Percentiles rank a stretch among this genome's conserved stretches.
Evolutionary conservation across 75 land plant species (phyloP).

Genomic region (Sequoia sempervirens): DNA sequence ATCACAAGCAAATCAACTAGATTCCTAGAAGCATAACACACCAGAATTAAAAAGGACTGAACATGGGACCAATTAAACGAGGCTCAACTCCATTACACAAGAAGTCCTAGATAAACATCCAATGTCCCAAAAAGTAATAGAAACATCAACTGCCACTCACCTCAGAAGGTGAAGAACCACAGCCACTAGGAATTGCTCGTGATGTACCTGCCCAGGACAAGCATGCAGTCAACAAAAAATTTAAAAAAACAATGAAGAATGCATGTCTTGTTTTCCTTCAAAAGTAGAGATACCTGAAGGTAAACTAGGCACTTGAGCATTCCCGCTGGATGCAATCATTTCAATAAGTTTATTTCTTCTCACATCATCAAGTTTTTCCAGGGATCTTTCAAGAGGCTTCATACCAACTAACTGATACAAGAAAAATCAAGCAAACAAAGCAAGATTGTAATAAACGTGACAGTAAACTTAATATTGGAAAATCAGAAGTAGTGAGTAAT

Average conservation of each 20-base stretch:
- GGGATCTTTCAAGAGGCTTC: conserved; percentile 42
- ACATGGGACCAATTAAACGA: not conserved
- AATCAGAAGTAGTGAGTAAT: not conserved
- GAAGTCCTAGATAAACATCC: not conserved
- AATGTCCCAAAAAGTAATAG: not conserved
- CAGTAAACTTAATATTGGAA: not conserved
- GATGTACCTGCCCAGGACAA: conserved; percentile 2
- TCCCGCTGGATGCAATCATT: conserved; percentile 32
- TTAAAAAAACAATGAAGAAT: not conserved
- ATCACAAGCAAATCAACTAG: not conserved
- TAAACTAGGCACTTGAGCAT: not conserved
- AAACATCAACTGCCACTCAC: not conserved
- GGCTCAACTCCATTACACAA: not conserved
- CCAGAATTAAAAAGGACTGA: not conserved
- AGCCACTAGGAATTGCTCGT: not conserved
- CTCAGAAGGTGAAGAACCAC: conserved; percentile 9
- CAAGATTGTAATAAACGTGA: not conserved
- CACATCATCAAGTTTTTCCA: conserved; percentile 53
- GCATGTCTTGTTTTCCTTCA: not conserved
- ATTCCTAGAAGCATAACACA: not conserved
- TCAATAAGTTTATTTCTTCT: conserved; percentile 47
- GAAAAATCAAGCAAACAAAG: not conserved
- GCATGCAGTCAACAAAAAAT: not conserved
- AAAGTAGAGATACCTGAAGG: conserved; percentile 22
- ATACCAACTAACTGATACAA: conserved; percentile 38